Evolutionary conservation across 768 basidiomycete genomes (phyloP), one percentile per base, ranked within the genome.

Genomic region (Dioszegia crocea): DNA sequence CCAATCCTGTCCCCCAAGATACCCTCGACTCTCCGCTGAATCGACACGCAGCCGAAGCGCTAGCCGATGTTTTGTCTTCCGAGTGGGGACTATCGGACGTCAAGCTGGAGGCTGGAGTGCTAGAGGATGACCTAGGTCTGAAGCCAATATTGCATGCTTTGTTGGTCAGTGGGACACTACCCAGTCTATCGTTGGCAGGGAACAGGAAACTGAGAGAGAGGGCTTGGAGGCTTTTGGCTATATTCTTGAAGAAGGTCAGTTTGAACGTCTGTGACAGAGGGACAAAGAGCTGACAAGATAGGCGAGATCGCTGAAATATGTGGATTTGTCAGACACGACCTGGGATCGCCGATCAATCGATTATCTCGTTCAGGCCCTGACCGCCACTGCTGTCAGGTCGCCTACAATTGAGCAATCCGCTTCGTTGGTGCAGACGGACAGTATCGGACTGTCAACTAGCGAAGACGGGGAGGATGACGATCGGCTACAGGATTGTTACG

Each of bases 41-140:
- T 0, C 75, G 82, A 1, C 82, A 85, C 1, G 81, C 84, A 0
- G 87, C 90, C 0, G 85, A 86, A 12, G 85, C 91, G 17, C 81
- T 99, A 17, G 87, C 94, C 0, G 94, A 98, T 76, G 85, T 96
- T 14, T 85, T 98, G 63, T 84, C 85, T 8, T 86, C 96, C 57
- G 91, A 97, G 76, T 97, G 92, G 88, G 93, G 92, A 0, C 79
- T 96, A 19, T 81, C 87, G 26, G 93, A 91, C 68, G 80, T 94
- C 21, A 85, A 88, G 0, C 82, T 96, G 55, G 84, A 89, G 40
- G 88, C 88, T 73, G 97, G 92, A 68, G 85, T 92, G 65, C 76
- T 98, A 21, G 90, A 92, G 63, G 88, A 91, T 51, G 81, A 82
- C 59, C 91, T 71, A 41, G 67, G 84, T 44, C 76, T 98, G 48